A percentile compares a stretch with the other conserved stretches of the same genome.
These are phyloP conservation scores for Thielaviopsis ethacetica DNA, from an alignment of 2,329 filamentous ascomycete genomes.

Conservation along the genomic window DNA sequence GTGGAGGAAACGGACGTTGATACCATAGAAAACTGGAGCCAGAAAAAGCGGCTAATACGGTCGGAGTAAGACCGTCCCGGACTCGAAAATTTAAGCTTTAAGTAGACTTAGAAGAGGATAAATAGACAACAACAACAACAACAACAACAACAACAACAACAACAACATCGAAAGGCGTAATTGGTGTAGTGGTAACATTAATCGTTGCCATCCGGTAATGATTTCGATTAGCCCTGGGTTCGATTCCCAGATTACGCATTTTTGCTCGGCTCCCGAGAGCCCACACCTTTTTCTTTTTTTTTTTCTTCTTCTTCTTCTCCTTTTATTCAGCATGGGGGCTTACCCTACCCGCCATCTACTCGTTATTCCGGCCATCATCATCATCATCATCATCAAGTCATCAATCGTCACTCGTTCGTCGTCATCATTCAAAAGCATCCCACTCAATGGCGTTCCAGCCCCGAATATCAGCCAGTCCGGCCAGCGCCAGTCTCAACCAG, in stretches of 20 bases:
- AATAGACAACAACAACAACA: too few relatives aligned
- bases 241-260: too few relatives aligned
- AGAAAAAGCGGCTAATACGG: too few relatives aligned
- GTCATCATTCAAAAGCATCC: neutral
- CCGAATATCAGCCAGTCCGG: neutral
- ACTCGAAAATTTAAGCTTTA: too few relatives aligned
- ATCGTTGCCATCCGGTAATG: neutral
- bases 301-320: neutral
- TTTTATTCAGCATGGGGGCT: neutral
- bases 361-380: too few relatives aligned
- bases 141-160: too few relatives aligned
- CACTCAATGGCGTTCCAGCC: neutral
- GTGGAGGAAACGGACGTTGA: too few relatives aligned
- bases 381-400: neutral
- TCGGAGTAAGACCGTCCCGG: too few relatives aligned
- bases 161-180: neutral
- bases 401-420: neutral
- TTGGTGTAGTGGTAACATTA: slow-evolving; percentile 1
- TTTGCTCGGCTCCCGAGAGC: too few relatives aligned
- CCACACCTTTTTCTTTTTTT: neutral
- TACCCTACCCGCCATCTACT: too few relatives aligned
- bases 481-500: neutral
- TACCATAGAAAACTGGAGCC: too few relatives aligned
- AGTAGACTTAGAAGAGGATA: too few relatives aligned
- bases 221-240: slow-evolving; percentile 1